phyloP scores from a whole-genome alignment of 768 basidiomycete genomes.

The Psilocybe cubensis region DNA sequence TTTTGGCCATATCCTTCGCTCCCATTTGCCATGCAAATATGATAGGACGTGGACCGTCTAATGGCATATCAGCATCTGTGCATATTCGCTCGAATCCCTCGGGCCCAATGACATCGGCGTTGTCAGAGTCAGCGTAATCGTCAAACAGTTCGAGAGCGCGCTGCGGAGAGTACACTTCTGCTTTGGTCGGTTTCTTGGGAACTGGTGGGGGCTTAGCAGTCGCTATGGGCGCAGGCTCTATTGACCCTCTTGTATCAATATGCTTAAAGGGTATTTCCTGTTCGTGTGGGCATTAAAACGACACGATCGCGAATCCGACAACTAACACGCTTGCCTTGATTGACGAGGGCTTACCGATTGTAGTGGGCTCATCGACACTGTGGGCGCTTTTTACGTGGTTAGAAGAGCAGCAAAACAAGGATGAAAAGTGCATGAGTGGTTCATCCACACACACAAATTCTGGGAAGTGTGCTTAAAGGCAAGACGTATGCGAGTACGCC shows the following conservation, averaged over 20 bases:
- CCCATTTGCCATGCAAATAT: conserved; percentile 78
- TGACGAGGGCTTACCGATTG: conserved; percentile 33
- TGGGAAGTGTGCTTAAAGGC: conserved; percentile 9
- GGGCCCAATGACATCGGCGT: conserved; percentile 62
- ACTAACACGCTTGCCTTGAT: conserved; percentile 16
- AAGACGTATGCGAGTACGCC: neutral
- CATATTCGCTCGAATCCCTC: conserved; percentile 77
- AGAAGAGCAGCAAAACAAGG: conserved; percentile 68
- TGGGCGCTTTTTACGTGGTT: conserved; percentile 48
- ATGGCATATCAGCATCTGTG: conserved; percentile 65
- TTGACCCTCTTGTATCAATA: neutral
- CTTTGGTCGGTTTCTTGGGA: conserved; percentile 23
- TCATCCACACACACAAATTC: conserved; percentile 37
- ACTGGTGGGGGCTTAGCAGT: conserved; percentile 7
- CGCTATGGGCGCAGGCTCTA: conserved; percentile 6
- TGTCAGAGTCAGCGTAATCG: conserved; percentile 60
- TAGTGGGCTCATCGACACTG: conserved; percentile 49
- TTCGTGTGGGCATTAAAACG: neutral
- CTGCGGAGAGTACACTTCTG: conserved; percentile 53
- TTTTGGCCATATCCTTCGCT: conserved; percentile 73
- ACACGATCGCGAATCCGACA: neutral
- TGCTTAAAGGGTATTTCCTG: conserved; percentile 11
- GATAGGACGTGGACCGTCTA: conserved; percentile 75
- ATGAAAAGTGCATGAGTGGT: conserved; percentile 61
- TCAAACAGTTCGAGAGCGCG: conserved; percentile 61